Percentiles rank a stretch among this genome's conserved stretches.
Evolutionary conservation across 2,329 filamentous ascomycete species (phyloP).

Genomic region (Pseudocercospora musae): DNA sequence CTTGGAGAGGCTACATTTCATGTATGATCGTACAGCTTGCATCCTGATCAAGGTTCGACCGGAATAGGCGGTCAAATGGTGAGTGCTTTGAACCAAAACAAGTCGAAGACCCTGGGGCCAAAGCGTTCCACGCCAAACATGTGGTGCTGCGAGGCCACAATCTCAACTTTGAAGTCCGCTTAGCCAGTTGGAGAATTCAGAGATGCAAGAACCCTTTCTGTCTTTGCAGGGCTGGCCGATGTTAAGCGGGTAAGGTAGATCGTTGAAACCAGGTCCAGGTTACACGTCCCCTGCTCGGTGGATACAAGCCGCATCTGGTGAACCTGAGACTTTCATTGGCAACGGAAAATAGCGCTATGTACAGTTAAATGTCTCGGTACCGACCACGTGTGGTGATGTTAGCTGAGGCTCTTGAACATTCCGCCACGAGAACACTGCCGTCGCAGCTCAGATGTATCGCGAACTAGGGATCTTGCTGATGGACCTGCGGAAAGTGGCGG

Average conservation of each 20-base stretch:
- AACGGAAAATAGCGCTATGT: background rate
- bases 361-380: background rate
- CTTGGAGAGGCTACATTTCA: background rate
- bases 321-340: background rate
- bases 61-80: background rate
- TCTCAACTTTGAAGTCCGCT: background rate
- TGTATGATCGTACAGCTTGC: background rate
- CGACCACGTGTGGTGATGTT: background rate
- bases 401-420: background rate
- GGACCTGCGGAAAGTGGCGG: background rate
- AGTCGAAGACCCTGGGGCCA: background rate
- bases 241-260: background rate
- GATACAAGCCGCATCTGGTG: background rate
- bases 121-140: background rate
- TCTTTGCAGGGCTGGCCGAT: background rate
- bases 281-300: background rate
- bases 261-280: background rate
- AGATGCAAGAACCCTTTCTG: background rate
- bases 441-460: background rate
- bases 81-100: background rate
- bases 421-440: background rate
- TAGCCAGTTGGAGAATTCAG: background rate
- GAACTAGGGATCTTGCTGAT: background rate
- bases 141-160: background rate
- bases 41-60: constrained; percentile 1